phyloP scores from a whole-genome alignment of 768 basidiomycete species.

The Mycena capillaripes region DNA sequence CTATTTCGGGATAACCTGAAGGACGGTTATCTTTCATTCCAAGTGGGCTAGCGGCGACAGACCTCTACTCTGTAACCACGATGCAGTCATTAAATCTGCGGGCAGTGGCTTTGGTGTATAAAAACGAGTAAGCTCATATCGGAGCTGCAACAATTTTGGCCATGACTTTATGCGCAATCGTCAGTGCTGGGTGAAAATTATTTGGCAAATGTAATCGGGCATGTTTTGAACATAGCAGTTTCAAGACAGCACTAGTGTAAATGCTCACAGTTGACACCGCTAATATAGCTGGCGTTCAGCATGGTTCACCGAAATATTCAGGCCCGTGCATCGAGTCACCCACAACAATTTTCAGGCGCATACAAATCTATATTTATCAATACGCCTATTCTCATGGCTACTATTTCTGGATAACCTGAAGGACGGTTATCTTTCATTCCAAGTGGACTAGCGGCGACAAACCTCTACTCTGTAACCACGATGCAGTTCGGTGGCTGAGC shows the following conservation, averaged over 20 bases:
- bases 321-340: slow-evolving; percentile 16
- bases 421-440: slow-evolving; percentile 15
- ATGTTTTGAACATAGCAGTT: slow-evolving; percentile 10
- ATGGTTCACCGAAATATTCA: slow-evolving; percentile 16
- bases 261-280: slow-evolving; percentile 15
- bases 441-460: slow-evolving; percentile 16
- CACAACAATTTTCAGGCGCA: not conserved
- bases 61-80: slow-evolving; percentile 13
- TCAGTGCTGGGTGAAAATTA: not conserved
- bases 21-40: slow-evolving; percentile 15
- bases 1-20: slow-evolving; percentile 16
- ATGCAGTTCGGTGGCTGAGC: slow-evolving; percentile 8
- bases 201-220: slow-evolving; percentile 10
- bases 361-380: not conserved
- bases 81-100: too few relatives aligned
- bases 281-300: slow-evolving; percentile 5
- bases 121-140: too few relatives aligned
- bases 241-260: slow-evolving; percentile 4
- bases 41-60: slow-evolving; percentile 14
- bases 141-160: not conserved
- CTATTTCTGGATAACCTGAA: slow-evolving; percentile 17
- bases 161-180: not conserved
- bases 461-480: slow-evolving; percentile 13
- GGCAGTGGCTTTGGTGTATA: too few relatives aligned
- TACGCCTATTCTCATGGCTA: slow-evolving; percentile 3